Evolutionary conservation across 345 rosid species (phyloP).

Genomic region (Hypericum androsaemum): DNA sequence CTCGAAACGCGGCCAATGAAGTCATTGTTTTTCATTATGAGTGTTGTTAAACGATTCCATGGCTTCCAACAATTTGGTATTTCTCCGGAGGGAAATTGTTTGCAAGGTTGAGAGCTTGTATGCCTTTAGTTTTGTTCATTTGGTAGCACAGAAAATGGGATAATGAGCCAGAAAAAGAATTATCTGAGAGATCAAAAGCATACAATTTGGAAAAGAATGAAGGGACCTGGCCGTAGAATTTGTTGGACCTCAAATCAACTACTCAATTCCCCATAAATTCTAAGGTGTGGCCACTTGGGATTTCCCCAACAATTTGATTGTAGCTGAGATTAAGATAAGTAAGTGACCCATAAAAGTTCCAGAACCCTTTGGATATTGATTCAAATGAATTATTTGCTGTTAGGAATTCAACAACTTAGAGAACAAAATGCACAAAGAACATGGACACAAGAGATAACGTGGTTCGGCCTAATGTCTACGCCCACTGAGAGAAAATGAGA

Average conservation of each 20-base stretch:
- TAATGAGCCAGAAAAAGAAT: constrained; percentile 18
- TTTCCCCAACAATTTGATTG: constrained; percentile 14
- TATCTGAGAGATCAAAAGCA: constrained; percentile 19
- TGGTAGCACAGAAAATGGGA: constrained; percentile 8
- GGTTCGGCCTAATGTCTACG: no score
- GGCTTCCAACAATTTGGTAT: constrained; percentile 20
- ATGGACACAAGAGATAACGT: no score
- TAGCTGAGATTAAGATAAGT: constrained; percentile 6
- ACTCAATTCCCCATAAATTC: not conserved
- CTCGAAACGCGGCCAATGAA: constrained; percentile 14
- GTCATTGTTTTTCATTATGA: constrained; percentile 13
- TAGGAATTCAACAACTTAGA: no score
- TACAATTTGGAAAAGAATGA: not conserved
- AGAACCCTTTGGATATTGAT: constrained; percentile 16
- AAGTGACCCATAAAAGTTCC: constrained; percentile 4
- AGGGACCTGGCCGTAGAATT: constrained; percentile 15
- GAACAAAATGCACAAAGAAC: no score
- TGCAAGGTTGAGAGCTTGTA: no score
- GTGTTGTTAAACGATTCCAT: constrained; percentile 2
- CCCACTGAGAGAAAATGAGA: no score
- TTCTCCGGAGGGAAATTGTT: constrained; percentile 16
- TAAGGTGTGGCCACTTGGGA: not conserved
- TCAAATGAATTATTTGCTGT: not conserved
- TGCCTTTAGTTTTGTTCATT: not conserved
- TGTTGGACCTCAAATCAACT: constrained; percentile 15